Percentiles rank a stretch among this genome's conserved stretches.
Evolutionary conservation across 495 filamentous ascomycete species (phyloP).

Genomic region (Annulohypoxylon maeteangense): DNA sequence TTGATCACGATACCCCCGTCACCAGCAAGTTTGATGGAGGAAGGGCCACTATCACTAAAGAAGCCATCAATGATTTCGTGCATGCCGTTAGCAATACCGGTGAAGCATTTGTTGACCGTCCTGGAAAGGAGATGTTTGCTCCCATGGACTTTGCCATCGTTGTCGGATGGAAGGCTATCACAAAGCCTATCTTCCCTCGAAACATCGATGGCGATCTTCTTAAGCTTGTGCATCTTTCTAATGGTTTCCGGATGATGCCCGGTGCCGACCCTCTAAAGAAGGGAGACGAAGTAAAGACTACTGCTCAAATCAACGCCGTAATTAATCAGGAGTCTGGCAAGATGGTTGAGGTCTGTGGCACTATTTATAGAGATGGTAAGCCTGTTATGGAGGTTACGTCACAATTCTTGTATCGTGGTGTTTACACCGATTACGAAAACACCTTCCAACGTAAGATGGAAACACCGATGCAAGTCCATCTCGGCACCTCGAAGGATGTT

Average conservation of each 20-base stretch:
- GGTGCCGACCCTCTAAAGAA: constrained; percentile 94
- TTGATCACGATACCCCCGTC: constrained; percentile 85
- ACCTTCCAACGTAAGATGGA: constrained; percentile 98
- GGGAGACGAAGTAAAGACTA: constrained; percentile 91
- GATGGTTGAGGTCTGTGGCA: constrained; percentile 99
- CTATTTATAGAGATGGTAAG: constrained; percentile 84
- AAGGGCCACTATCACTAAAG: constrained; percentile 81
- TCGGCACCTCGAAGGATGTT: constrained; percentile 86
- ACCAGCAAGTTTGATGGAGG: constrained; percentile 91
- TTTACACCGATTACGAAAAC: constrained; percentile 93
- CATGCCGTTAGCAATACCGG: constrained; percentile 98
- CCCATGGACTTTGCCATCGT: constrained; percentile 99
- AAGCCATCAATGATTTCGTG: constrained; percentile 97
- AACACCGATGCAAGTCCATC: constrained; percentile 92
- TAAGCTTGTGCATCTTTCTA: constrained; percentile 94
- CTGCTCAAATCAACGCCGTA: constrained; percentile 95
- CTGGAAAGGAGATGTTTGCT: constrained; percentile 92
- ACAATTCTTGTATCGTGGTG: constrained; percentile 95
- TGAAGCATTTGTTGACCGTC: constrained; percentile 97
- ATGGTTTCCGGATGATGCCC: constrained; percentile 97
- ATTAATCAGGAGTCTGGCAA: constrained; percentile 98
- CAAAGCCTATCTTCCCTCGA: constrained; percentile 96
- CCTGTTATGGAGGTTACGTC: constrained; percentile 99
- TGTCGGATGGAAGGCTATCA: constrained; percentile 98
- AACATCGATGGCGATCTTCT: constrained; percentile 94